phyloP scores from a whole-genome alignment of 2,329 filamentous ascomycete genomes.

The Alternaria gaisen region DNA sequence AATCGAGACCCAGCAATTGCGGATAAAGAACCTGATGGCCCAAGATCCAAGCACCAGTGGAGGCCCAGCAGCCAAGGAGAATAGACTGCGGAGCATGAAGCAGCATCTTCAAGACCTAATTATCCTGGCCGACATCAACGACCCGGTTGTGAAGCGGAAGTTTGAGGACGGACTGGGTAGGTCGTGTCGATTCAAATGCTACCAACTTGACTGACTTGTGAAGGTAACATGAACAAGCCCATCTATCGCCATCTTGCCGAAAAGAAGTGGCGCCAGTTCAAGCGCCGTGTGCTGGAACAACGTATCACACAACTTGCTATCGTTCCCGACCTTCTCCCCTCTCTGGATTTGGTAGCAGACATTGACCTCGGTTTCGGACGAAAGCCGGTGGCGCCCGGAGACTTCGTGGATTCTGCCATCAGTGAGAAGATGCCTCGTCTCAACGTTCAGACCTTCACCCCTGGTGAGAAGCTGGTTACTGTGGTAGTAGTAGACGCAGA shows the following conservation, averaged over 20 bases:
- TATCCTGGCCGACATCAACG: constrained; percentile 92
- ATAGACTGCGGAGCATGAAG: constrained; percentile 73
- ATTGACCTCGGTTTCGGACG: constrained; percentile 83
- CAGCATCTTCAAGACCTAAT: constrained; percentile 80
- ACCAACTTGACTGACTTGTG: constrained; percentile 15
- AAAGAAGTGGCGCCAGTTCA: constrained; percentile 85
- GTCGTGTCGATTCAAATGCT: constrained; percentile 33
- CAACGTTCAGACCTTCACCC: constrained; percentile 84
- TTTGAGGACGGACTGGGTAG: constrained; percentile 92
- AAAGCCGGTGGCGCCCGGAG: constrained; percentile 75
- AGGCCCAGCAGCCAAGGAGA: constrained; percentile 71
- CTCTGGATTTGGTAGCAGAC: constrained; percentile 79
- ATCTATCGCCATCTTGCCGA: constrained; percentile 93
- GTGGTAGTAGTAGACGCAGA: constrained; percentile 90
- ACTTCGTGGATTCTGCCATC: constrained; percentile 76
- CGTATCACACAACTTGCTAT: constrained; percentile 87
- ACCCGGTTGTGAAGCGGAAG: constrained; percentile 88
- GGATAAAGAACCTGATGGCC: constrained; percentile 73
- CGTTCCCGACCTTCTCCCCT: constrained; percentile 85
- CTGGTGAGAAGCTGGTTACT: constrained; percentile 81
- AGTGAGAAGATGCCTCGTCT: constrained; percentile 79
- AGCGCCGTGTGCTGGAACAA: constrained; percentile 80
- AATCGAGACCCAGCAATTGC: constrained; percentile 72
- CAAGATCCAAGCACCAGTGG: constrained; percentile 66
- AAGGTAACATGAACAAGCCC: constrained; percentile 94